Percentiles rank a stretch among this genome's conserved stretches.
Evolutionary conservation across 2,329 filamentous ascomycete species (phyloP).

Genomic region (Pseudogymnoascus destructans): DNA sequence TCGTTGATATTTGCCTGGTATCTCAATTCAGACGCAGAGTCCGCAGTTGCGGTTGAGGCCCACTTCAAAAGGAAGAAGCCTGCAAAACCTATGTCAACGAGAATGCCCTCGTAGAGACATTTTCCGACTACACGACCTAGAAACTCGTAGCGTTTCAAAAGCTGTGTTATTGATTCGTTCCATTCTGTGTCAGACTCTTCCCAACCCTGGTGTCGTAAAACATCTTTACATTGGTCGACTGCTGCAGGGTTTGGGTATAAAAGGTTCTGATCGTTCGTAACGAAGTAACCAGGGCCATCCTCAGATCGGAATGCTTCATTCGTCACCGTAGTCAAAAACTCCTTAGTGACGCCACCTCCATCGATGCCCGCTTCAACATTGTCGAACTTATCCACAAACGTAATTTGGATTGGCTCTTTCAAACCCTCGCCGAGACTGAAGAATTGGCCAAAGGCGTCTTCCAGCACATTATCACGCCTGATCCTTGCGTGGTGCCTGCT

Average conservation of each 20-base stretch:
- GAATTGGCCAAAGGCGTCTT: constrained; percentile 75
- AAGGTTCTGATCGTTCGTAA: constrained; percentile 72
- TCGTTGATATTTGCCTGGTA: constrained; percentile 95
- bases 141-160: constrained; percentile 75
- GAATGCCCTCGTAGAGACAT: constrained; percentile 91
- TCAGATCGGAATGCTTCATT: constrained; percentile 64
- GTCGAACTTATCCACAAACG: constrained; percentile 85
- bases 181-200: constrained; percentile 42
- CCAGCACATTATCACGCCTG: constrained; percentile 63
- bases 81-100: constrained; percentile 86
- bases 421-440: constrained; percentile 68
- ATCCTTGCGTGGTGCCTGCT: constrained; percentile 65
- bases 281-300: constrained; percentile 45
- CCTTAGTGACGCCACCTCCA: constrained; percentile 92
- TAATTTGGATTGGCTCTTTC: constrained; percentile 94
- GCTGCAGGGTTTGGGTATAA: constrained; percentile 78
- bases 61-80: constrained; percentile 95
- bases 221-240: constrained; percentile 53
- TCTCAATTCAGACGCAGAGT: constrained; percentile 50
- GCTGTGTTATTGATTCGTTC: constrained; percentile 41
- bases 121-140: constrained; percentile 88
- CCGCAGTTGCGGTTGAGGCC: constrained; percentile 58
- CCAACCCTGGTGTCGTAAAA: constrained; percentile 39
- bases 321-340: constrained; percentile 84
- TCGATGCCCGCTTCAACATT: constrained; percentile 86